Conservation (phyloP, 2,329 filamentous ascomycete species). For the Byssoonygena ceratinophila region DNA sequence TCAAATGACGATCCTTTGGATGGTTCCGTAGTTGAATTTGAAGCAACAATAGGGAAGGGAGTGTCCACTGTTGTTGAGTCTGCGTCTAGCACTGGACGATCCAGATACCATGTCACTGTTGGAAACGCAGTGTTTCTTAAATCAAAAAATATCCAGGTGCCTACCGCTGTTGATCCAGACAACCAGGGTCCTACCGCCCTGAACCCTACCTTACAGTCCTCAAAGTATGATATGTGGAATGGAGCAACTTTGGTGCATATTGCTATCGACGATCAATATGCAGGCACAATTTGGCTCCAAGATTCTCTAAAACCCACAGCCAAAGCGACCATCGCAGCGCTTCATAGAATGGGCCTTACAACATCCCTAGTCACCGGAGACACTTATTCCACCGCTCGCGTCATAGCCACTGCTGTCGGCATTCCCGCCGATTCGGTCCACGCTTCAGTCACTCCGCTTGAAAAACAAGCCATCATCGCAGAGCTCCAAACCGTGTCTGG, state of each 20-base stretch:
- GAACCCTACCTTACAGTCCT: constrained; percentile 19
- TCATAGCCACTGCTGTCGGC: constrained; percentile 72
- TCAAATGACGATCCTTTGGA: constrained; percentile 63
- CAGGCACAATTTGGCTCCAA: constrained; percentile 70
- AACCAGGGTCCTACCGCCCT: constrained; percentile 22
- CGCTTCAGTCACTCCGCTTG: constrained; percentile 78
- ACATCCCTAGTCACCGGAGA: constrained; percentile 92
- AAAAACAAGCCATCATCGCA: constrained; percentile 79
- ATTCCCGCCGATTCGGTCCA: constrained; percentile 66
- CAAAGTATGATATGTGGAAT: constrained; percentile 36
- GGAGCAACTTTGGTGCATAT: constrained; percentile 88
- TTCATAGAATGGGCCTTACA: constrained; percentile 74
- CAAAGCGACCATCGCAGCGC: constrained; percentile 64
- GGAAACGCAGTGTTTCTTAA: constrained; percentile 72
- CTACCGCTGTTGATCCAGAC: constrained; percentile 32
- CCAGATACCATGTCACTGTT: constrained; percentile 66
- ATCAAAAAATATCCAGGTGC: constrained; percentile 53
- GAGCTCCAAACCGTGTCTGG: constrained; percentile 69
- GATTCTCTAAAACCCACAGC: constrained; percentile 89
- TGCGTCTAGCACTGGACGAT: constrained; percentile 53
- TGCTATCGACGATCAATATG: constrained; percentile 70
- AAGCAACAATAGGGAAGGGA: constrained; percentile 71
- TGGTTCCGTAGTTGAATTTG: constrained; percentile 76
- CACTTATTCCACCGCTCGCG: constrained; percentile 69
- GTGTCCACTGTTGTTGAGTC: constrained; percentile 76